A percentile compares a stretch with the other conserved stretches of the same genome.
phyloP scores from a whole-genome alignment of 305 asterid genomes.

The Stenogyne calaminthoides region DNA sequence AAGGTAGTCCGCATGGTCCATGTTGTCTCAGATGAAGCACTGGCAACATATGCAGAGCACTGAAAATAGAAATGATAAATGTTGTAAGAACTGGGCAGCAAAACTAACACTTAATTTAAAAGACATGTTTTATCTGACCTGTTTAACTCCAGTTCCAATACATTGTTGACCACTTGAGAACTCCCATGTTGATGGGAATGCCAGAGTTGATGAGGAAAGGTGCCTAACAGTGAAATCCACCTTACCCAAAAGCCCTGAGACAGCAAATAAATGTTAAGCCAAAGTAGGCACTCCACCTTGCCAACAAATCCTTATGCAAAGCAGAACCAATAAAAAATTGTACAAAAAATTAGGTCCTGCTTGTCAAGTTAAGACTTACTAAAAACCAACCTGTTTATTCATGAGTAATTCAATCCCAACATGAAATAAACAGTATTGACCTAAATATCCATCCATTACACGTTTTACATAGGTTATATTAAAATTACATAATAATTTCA shows the following conservation, averaged over 20 bases:
- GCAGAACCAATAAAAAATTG: not conserved
- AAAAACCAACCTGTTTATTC: not conserved
- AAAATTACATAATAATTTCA: not conserved
- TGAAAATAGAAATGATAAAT: constrained; percentile 34
- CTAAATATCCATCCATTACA: not conserved
- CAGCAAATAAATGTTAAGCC: constrained; percentile 25
- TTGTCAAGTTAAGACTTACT: not conserved
- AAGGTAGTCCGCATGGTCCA: constrained; percentile 95
- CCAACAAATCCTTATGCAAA: constrained; percentile 2
- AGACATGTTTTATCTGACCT: constrained; percentile 42
- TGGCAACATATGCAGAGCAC: constrained; percentile 92
- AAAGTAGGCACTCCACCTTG: not conserved
- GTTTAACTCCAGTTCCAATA: constrained; percentile 62
- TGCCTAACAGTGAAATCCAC: constrained; percentile 97
- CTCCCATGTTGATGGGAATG: constrained; percentile 65
- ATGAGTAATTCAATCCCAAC: not conserved
- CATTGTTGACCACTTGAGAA: constrained; percentile 73
- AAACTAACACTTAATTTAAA: constrained; percentile 22
- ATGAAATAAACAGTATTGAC: not conserved
- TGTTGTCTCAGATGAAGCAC: constrained; percentile 83
- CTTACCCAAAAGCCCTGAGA: constrained; percentile 80
- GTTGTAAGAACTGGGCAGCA: constrained; percentile 21
- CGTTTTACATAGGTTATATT: not conserved
- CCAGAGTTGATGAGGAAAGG: constrained; percentile 68
- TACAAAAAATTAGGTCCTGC: not conserved